Evolutionary conservation across 345 rosid species (phyloP), one percentile per base, ranked within the genome.

Genomic region (Euphorbia tirucalli): DNA sequence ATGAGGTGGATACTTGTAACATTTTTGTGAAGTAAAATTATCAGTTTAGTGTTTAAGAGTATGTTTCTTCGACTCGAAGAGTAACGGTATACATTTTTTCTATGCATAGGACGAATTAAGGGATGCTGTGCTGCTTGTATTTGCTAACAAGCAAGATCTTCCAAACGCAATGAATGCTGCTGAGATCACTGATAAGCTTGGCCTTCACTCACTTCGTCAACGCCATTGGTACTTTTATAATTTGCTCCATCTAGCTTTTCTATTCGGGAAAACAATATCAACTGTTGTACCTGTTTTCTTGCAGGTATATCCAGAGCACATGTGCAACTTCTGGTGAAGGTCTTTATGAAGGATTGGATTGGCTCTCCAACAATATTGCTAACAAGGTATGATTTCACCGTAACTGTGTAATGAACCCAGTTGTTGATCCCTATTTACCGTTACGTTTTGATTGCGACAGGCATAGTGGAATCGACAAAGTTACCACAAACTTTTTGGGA

Each of bases 131-230:
- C 84, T 91, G 52, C 93, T 91, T 70, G 97, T 91, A 32, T 91
- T 91, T 80, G 93, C 94, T 0, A 89, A 89, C 84, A 91, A 91
- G 74, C 97, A 91, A 80, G 97, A 91, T 89, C 89, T 89, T 74
- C 91, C 97, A 60, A 89, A 91, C 71, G 97, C 92, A 1, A 91
- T 89, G 94, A 87, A 88, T 59, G 96, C 93, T 14, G 96, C 96
- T 63, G 96, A 90, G 82, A 88, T 88, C 65, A 88, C 92, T 31
- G 94, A 89, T 76, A 91, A 89, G 79, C 97, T 89, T 50, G 93
- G 96, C 50, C 93, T 89, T 61, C 90, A 90, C 70, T 90, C 93
- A 56, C 92, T 91, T 59, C 90, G 97, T 48, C 92, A 86, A 76
- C 93, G 92, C 76, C 92, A 87, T 78, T 91, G 94, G 92, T 91